phyloP scores from a whole-genome alignment of 352 stramenopile genomes.

The Pythium chondricola region DNA sequence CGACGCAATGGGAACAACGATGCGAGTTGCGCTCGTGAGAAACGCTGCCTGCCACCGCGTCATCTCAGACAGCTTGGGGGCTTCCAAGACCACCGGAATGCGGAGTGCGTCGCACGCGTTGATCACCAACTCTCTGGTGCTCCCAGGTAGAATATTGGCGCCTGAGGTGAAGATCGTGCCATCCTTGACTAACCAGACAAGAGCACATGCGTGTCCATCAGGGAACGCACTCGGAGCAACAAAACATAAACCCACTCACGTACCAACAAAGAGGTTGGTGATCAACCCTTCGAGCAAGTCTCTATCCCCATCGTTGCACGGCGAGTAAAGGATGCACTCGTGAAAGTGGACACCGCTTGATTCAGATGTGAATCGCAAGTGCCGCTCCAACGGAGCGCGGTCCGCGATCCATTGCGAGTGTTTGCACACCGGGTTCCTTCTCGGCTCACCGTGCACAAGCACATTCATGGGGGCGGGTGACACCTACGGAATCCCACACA shows the following conservation, averaged over 20 bases:
- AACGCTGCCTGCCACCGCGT: constrained; percentile 57
- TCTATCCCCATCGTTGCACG: constrained; percentile 4
- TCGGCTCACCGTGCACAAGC: constrained; percentile 40
- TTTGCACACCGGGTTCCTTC: constrained; percentile 49
- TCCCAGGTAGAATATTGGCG: constrained; percentile 43
- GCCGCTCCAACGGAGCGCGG: constrained; percentile 38
- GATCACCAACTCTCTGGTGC: constrained; percentile 57
- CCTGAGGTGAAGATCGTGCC: constrained; percentile 41
- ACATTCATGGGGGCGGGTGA: constrained; percentile 32
- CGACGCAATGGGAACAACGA: constrained; percentile 9
- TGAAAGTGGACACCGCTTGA: constrained; percentile 30
- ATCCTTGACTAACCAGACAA: constrained; percentile 24
- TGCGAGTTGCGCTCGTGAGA: constrained; percentile 50
- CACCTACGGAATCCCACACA: constrained; percentile 19
- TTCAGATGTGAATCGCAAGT: constrained; percentile 20
- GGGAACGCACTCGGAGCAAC: too few relatives aligned
- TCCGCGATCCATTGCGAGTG: constrained; percentile 68
- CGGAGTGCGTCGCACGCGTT: constrained; percentile 42
- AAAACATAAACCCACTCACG: too few relatives aligned
- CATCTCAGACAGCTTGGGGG: constrained; percentile 48
- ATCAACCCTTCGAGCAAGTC: constrained; percentile 65
- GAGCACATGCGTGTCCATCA: too few relatives aligned
- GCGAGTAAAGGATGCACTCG: constrained; percentile 48
- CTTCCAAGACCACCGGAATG: constrained; percentile 49
- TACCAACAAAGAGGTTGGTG: constrained; percentile 78